Percentiles rank a stretch among this genome's conserved stretches.
phyloP scores from a whole-genome alignment of 2,329 filamentous ascomycete genomes.

The Helminthosporium solani region DNA sequence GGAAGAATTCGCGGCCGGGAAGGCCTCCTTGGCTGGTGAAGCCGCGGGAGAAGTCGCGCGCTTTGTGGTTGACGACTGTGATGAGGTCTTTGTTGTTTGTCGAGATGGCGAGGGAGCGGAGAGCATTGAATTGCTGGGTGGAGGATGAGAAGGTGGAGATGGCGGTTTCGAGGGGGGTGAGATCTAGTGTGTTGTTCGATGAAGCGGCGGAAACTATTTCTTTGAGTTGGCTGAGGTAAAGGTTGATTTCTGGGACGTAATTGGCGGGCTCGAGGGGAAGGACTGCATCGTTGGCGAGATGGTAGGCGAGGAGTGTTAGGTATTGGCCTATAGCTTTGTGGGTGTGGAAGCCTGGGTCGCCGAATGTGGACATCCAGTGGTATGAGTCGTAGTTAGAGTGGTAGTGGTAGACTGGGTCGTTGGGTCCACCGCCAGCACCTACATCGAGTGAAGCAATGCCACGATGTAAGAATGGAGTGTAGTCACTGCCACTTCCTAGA shows the following conservation, averaged over 20 bases:
- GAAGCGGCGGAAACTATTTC: conserved; percentile 24
- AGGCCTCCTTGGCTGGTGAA: conserved; percentile 51
- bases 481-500: conserved; percentile 50
- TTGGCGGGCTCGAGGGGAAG: conserved; percentile 44
- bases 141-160: conserved; percentile 40
- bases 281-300: conserved; percentile 42
- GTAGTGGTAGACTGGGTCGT: conserved; percentile 50
- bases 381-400: conserved; percentile 52
- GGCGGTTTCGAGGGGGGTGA: conserved; percentile 33
- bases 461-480: conserved; percentile 49
- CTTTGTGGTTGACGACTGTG: conserved; percentile 47
- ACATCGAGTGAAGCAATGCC: conserved; percentile 48
- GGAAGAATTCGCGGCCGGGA: conserved; percentile 48
- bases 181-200: conserved; percentile 32
- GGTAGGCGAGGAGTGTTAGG: conserved; percentile 46
- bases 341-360: conserved; percentile 52
- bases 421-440: conserved; percentile 37
- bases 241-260: conserved; percentile 42
- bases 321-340: conserved; percentile 54
- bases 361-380: conserved; percentile 55
- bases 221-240: conserved; percentile 40
- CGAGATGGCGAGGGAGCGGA: conserved; percentile 33
- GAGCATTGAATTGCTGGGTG: conserved; percentile 27
- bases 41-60: conserved; percentile 48
- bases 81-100: conserved; percentile 31